These are phyloP conservation scores for Rheum nobile DNA, from an alignment of 148 eudicot species.

Conservation along the genomic window DNA sequence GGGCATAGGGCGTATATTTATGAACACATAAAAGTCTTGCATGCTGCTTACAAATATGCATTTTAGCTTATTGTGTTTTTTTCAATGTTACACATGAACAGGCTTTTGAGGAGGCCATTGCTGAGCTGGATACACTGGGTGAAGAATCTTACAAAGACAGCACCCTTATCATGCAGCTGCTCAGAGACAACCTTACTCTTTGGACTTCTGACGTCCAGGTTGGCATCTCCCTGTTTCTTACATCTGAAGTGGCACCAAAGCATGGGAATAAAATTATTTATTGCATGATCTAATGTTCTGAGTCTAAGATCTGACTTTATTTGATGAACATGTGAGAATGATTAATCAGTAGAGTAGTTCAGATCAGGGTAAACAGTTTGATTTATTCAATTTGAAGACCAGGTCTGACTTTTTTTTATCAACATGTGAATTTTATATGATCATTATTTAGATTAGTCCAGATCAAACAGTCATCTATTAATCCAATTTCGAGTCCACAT, in stretches of 20 bases:
- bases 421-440: too few species aligned
- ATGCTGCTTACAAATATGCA: not conserved
- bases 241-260: not conserved
- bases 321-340: not conserved
- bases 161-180: conserved; percentile 3
- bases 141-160: not conserved
- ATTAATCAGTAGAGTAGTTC: too few species aligned
- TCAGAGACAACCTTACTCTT: not conserved
- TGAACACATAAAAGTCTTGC: not conserved
- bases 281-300: too few species aligned
- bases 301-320: not conserved
- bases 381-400: too few species aligned
- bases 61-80: not conserved
- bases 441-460: too few species aligned
- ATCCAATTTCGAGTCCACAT: too few species aligned
- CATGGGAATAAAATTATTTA: not conserved
- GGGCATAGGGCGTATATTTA: too few species aligned
- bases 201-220: not conserved
- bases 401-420: too few species aligned
- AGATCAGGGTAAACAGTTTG: too few species aligned
- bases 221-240: not conserved
- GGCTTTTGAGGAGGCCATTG: not conserved
- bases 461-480: too few species aligned
- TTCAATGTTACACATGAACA: not conserved
- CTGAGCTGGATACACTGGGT: not conserved